Percentiles rank a stretch among this genome's conserved stretches.
Evolutionary conservation across 257 asterid species (phyloP).

Genomic region (Solanum chilense): DNA sequence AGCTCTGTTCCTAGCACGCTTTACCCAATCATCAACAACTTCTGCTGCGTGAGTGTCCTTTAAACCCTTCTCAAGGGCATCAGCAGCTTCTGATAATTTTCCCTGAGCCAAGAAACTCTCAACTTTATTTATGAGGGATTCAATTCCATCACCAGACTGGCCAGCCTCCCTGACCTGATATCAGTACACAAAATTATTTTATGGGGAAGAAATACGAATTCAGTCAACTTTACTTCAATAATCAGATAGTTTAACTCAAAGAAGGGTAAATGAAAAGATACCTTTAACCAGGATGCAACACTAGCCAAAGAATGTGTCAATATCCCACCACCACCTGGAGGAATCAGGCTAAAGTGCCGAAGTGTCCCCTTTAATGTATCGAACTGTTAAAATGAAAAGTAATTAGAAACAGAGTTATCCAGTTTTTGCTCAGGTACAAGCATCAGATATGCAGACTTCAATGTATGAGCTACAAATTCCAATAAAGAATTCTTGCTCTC

Average conservation of each 20-base stretch:
- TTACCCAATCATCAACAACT: slow-evolving; percentile 63
- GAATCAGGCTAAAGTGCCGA: slow-evolving; percentile 78
- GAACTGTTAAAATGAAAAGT: slow-evolving; percentile 38
- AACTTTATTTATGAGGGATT: slow-evolving; percentile 71
- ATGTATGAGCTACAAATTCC: not conserved
- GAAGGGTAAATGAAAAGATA: slow-evolving; percentile 4
- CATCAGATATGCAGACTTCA: not conserved
- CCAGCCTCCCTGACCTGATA: slow-evolving; percentile 68
- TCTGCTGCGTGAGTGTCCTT: slow-evolving; percentile 76
- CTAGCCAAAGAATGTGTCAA: slow-evolving; percentile 77
- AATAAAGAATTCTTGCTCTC: not conserved
- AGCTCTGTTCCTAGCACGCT: slow-evolving; percentile 65
- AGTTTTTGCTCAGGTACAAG: not conserved
- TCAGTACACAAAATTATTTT: not conserved
- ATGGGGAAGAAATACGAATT: not conserved
- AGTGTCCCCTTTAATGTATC: slow-evolving; percentile 72
- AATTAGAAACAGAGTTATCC: not conserved
- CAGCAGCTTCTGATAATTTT: slow-evolving; percentile 75
- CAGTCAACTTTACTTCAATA: not conserved
- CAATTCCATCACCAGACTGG: slow-evolving; percentile 78
- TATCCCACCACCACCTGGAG: slow-evolving; percentile 87
- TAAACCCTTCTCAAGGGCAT: slow-evolving; percentile 71
- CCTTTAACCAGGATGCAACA: slow-evolving; percentile 81
- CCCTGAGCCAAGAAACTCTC: slow-evolving; percentile 71
- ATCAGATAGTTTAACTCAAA: not conserved